phyloP scores from a whole-genome alignment of 768 basidiomycete genomes.

The Mycena capillaripes region DNA sequence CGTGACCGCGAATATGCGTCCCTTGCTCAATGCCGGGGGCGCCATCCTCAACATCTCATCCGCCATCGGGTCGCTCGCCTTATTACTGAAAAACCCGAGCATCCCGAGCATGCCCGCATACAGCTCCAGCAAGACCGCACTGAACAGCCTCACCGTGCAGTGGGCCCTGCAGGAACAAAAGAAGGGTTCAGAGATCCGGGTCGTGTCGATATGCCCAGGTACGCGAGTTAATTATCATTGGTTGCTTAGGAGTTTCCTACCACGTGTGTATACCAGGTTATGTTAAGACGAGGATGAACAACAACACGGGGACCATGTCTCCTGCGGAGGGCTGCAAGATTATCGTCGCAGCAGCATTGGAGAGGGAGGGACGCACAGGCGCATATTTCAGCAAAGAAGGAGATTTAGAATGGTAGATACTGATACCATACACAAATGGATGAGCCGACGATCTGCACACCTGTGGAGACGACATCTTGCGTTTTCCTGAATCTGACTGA shows the following conservation, averaged over 20 bases:
- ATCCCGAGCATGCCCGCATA: background rate
- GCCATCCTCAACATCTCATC: slow-evolving; percentile 23
- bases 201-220: background rate
- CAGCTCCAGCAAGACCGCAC: slow-evolving; percentile 22
- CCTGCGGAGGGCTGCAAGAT: background rate
- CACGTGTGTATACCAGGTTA: background rate
- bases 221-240: background rate
- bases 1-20: too few relatives aligned
- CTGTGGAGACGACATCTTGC: too few relatives aligned
- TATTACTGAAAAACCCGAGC: background rate
- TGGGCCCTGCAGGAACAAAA: slow-evolving; percentile 18
- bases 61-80: slow-evolving; percentile 1
- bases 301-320: background rate
- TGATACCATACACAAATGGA: too few relatives aligned
- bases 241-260: too few relatives aligned
- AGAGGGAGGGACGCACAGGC: background rate
- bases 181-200: slow-evolving; percentile 24
- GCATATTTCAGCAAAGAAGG: background rate
- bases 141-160: slow-evolving; percentile 24
- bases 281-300: background rate
- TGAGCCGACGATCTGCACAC: too few relatives aligned
- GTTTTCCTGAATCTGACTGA: too few relatives aligned
- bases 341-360: background rate
- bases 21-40: slow-evolving; percentile 8
- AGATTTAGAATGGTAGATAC: background rate